A percentile compares a stretch with the other conserved stretches of the same genome.
These are phyloP conservation scores for Eimeria acervulina DNA, from an alignment of 169 alveolate species.

Conservation along the genomic window DNA sequence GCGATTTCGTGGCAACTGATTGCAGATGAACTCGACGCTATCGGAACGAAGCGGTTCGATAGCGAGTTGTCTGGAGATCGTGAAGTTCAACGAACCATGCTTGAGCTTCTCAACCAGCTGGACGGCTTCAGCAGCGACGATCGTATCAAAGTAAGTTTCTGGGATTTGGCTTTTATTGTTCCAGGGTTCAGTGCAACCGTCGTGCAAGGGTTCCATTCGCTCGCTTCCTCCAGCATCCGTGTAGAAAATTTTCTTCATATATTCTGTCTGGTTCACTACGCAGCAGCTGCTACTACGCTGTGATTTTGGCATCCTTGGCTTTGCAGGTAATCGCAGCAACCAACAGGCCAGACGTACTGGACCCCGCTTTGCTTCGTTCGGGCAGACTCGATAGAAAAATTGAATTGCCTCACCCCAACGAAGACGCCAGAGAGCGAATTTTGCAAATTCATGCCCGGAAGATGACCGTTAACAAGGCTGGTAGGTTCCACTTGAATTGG, in stretches of 20 bases:
- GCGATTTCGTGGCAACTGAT: neutral
- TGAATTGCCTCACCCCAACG: constrained; percentile 99
- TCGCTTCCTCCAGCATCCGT: too few species aligned
- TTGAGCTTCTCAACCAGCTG: constrained; percentile 98
- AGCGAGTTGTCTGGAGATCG: constrained; percentile 98
- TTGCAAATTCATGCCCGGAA: constrained; percentile 99
- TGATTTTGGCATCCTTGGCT: neutral
- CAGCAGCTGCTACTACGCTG: neutral
- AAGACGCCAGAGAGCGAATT: constrained; percentile 97
- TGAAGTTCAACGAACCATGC: constrained; percentile 99
- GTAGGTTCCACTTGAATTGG: constrained; percentile 38
- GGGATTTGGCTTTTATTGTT: neutral
- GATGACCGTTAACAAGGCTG: constrained; percentile 98
- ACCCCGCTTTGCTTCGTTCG: constrained; percentile 99
- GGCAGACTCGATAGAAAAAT: constrained; percentile 99
- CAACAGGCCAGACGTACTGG: constrained; percentile 99
- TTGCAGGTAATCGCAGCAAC: constrained; percentile 98
- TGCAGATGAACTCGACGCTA: constrained; percentile 98
- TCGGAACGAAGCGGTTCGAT: constrained; percentile 94
- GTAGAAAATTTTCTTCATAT: neutral
- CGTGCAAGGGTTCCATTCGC: neutral
- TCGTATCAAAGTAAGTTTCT: constrained; percentile 91
- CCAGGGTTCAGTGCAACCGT: neutral
- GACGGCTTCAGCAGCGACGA: constrained; percentile 97
- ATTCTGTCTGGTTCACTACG: too few species aligned